Evolutionary conservation across 1,139 yeast genomes (phyloP).

Genomic region (Magnusiomyces paraingens): DNA sequence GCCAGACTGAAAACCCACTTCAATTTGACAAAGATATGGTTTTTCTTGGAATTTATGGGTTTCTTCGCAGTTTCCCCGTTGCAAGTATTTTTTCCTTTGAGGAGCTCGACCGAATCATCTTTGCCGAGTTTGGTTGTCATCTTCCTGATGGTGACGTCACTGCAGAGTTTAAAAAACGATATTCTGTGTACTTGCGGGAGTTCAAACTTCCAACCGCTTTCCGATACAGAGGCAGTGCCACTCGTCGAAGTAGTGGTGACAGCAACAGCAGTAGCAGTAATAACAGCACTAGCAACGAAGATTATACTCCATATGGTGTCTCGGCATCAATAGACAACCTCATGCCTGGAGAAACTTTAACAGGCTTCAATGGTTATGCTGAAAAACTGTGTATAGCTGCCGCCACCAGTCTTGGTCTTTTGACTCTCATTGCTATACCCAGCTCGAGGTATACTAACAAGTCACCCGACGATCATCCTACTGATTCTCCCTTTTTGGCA

Average conservation of each 20-base stretch:
- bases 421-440: neutral
- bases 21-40: slow-evolving; percentile 4
- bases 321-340: too few relatives aligned
- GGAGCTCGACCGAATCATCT: neutral
- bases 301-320: too few relatives aligned
- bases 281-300: slow-evolving; percentile 27
- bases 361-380: slow-evolving; percentile 2
- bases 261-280: slow-evolving; percentile 40
- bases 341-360: neutral
- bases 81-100: neutral
- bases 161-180: too few relatives aligned
- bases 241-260: slow-evolving; percentile 33
- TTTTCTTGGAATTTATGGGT: neutral
- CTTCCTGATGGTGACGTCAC: neutral
- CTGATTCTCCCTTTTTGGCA: neutral
- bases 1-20: neutral
- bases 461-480: too few relatives aligned
- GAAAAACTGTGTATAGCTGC: slow-evolving; percentile 5
- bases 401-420: neutral
- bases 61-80: neutral
- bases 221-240: too few relatives aligned
- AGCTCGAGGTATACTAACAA: too few relatives aligned
- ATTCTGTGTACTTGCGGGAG: too few relatives aligned
- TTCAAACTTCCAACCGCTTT: too few relatives aligned
- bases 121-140: slow-evolving; percentile 1